Percentiles rank a stretch among this genome's conserved stretches.
These are phyloP conservation scores for Decorospora gaudefroyi DNA, from an alignment of 2,329 filamentous ascomycete species.

Conservation along the genomic window DNA sequence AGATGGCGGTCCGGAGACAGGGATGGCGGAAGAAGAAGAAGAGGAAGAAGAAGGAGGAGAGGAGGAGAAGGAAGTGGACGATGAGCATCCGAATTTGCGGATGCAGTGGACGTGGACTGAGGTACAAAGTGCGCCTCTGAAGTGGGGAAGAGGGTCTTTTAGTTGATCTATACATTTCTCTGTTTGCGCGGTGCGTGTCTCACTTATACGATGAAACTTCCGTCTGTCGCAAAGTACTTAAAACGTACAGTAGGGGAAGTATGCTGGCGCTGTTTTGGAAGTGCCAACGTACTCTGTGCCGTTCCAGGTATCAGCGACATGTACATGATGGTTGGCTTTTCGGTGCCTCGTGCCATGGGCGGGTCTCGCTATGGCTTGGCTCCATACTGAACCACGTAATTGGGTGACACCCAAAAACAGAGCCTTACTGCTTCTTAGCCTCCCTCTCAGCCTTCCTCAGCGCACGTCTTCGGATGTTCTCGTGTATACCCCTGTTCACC, in stretches of 20 bases:
- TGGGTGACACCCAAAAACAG: no score
- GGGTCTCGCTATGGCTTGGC: no score
- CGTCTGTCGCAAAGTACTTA: no score
- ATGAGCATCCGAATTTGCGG: slow-evolving; percentile 15
- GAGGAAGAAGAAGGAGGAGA: slow-evolving; percentile 7
- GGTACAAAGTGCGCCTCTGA: not conserved
- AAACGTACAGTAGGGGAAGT: no score
- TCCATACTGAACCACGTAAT: no score
- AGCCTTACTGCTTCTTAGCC: slow-evolving; percentile 65
- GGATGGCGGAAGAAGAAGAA: not conserved
- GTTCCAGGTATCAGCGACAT: no score
- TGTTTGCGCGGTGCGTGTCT: no score
- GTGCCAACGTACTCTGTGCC: no score
- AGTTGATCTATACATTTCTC: not conserved
- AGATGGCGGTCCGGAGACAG: not conserved
- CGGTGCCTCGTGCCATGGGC: no score
- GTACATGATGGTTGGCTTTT: not conserved
- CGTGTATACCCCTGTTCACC: slow-evolving; percentile 73
- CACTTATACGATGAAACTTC: no score
- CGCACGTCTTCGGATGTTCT: slow-evolving; percentile 79
- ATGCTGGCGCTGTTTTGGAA: no score
- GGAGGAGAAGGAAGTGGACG: slow-evolving; percentile 12
- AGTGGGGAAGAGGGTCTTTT: not conserved
- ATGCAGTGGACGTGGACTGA: slow-evolving; percentile 24
- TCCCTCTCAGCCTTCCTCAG: slow-evolving; percentile 83